Base-by-base conservation (phyloP, 2,329 filamentous ascomycete genomes). In the Clonostachys sp. region DNA sequence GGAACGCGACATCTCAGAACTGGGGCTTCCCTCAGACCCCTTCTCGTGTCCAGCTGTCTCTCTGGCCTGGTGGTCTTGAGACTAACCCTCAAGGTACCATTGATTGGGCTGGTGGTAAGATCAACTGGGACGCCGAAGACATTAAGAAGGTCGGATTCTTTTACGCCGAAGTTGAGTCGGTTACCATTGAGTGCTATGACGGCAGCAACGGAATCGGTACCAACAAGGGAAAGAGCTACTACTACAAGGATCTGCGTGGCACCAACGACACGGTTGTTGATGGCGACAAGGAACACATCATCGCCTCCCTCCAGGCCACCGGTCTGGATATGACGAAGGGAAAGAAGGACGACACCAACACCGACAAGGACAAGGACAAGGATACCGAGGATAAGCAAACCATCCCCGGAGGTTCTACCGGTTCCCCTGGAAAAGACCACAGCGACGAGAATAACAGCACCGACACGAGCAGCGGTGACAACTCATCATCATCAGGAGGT, bases 21-120 rank as follows among this genome's bases (percentile, higher is more conserved):
- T 99, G 85, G 78, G 75, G 87, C 59, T 99, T 81, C 74, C 94
- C 94, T 7, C 94, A 97, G 72, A 95, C 91, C 0, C 94, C 94
- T 5, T 72, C 91, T 14, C 89, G 92, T 57, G 81, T 99, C 45
- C 90, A 96, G 74, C 78, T 99, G 45, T 97, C 94, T 14, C 83
- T 99, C 61, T 99, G 94, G 94, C 94, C 94, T 39, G 94, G 89
- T 60, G 94, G 94, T 62, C 80, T 88, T 42, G 70, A 82, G 10
- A 78, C 77, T 61, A 96, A 96, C 66, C 86, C 81, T 39, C 63
- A 87, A 64, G 94, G 94, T 48, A 97, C 94, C 34, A 80, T 96
- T 54, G 77, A 84, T 46, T 99, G 94, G 94, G 89, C 92, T 16
- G 94, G 94, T 61, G 94, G 94, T 57, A 71, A 80, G 45, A 92